Evolutionary conservation across 192 early-diverging fungal genomes (phyloP).

Genomic region (Rhizoclosmatium sp.): DNA sequence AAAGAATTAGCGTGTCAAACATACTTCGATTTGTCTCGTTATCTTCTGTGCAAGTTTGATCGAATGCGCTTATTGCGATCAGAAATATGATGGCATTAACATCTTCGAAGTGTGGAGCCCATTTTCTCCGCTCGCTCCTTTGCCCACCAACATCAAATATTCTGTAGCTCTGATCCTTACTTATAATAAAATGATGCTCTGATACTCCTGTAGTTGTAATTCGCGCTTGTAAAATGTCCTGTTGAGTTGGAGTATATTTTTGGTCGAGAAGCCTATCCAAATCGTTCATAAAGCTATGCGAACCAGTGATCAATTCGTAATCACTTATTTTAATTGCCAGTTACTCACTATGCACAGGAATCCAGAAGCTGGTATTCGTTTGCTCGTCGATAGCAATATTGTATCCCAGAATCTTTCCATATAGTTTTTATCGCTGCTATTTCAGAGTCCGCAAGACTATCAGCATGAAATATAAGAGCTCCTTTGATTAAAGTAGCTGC

Average conservation of each 20-base stretch:
- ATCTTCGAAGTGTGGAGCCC: conserved; percentile 73
- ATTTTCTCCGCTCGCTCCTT: conserved; percentile 63
- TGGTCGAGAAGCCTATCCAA: conserved; percentile 54
- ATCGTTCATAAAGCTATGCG: conserved; percentile 37
- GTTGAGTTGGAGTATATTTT: conserved; percentile 66
- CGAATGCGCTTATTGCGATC: conserved; percentile 65
- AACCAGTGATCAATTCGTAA: not conserved
- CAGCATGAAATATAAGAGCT: conserved; percentile 21
- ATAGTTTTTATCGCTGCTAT: conserved; percentile 47
- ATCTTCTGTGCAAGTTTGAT: conserved; percentile 66
- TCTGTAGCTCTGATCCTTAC: conserved; percentile 49
- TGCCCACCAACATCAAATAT: conserved; percentile 74
- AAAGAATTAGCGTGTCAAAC: not conserved
- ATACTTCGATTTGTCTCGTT: conserved; percentile 56
- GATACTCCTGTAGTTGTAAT: conserved; percentile 73
- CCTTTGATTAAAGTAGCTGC: conserved; percentile 2
- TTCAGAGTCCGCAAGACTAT: conserved; percentile 54
- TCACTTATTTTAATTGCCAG: not conserved
- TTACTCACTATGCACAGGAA: conserved; percentile 50
- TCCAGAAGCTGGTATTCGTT: conserved; percentile 55
- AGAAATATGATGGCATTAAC: conserved; percentile 70
- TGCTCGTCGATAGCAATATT: conserved; percentile 40
- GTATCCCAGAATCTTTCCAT: conserved; percentile 51
- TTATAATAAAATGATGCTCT: conserved; percentile 67
- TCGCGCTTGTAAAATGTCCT: conserved; percentile 74